phyloP scores from a whole-genome alignment of 2,329 filamentous ascomycete species.

The Pseudogymnoascus sp. region DNA sequence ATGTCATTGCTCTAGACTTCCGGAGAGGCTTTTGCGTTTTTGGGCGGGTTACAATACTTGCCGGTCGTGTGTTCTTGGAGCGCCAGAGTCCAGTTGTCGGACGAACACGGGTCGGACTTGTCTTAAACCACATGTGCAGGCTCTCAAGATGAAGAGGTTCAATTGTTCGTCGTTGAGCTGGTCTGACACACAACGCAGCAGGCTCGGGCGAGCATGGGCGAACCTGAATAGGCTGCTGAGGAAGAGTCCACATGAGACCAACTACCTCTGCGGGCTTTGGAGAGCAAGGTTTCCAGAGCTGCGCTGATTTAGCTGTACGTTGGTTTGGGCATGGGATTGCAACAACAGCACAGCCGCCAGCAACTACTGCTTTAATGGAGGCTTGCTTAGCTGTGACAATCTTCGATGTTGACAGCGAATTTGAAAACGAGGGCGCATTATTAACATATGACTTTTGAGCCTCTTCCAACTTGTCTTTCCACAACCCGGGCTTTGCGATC shows the following conservation, averaged over 20 bases:
- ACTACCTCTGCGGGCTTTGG: neutral
- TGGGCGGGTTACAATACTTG: conserved; percentile 33
- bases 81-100: conserved; percentile 25
- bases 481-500: neutral
- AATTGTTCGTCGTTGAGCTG: conserved; percentile 18
- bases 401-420: neutral
- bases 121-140: conserved; percentile 25
- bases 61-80: conserved; percentile 22
- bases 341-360: neutral
- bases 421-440: neutral
- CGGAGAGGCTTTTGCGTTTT: conserved; percentile 47
- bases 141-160: conserved; percentile 21
- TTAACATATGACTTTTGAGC: neutral
- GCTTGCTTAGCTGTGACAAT: neutral
- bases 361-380: conserved; percentile 6
- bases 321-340: neutral
- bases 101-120: conserved; percentile 14
- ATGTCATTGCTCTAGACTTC: conserved; percentile 48
- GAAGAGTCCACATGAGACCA: conserved; percentile 24
- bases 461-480: conserved; percentile 6
- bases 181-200: conserved; percentile 25
- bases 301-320: neutral
- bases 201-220: conserved; percentile 17
- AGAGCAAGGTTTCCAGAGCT: neutral
- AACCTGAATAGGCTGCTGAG: conserved; percentile 12